Evolutionary conservation across 495 filamentous ascomycete species (phyloP), one percentile per base, ranked within the genome.

Genomic region (Arthonia radiata): DNA sequence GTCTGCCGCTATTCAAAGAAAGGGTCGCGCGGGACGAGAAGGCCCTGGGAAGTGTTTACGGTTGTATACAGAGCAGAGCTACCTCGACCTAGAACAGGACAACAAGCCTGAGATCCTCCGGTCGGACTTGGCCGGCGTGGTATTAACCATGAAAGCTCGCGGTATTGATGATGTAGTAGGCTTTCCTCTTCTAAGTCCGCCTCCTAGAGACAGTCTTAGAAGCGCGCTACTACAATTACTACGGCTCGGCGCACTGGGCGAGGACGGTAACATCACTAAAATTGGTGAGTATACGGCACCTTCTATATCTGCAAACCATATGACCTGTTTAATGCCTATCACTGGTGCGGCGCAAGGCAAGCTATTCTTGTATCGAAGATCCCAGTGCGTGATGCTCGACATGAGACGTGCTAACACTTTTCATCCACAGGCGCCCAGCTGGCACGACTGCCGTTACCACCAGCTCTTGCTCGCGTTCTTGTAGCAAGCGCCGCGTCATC

Each of bases 91-190:
- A 1, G 61, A 71, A n/a, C 59, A 73, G 23, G 59, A 65, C 2
- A 80, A 78, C 23, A 61, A 64, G 1, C 86, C 89, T 0, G 89
- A 94, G 43, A 93, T 99, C 7, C 54, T 94, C 6, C 63, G 89
- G 15, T 81, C 73, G 31, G 89, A 99, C 43, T 53, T 94, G 2
- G 62, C 77, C 13, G 67, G 75, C 26, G 72, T 81, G 2, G 49
- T 93, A n/a, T 52, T 99, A 10, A 89, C 71, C 1, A 83, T 99
- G 71, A 93, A 92, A 42, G 83, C 89, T 5, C 59, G 81, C 18
- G 86, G 83, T 0, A 66, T 90, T 5, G 59, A 77, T 12, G 71
- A 94, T 41, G 66, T 94, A 15, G 46, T 79, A 24, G 52, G 57
- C 0, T 99, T 99, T 38, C 76, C 82, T 0, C 68, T 91, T 30